A percentile compares a stretch with the other conserved stretches of the same genome.
phyloP scores from a whole-genome alignment of 2,329 filamentous ascomycete species.

The Ustulina deusta region DNA sequence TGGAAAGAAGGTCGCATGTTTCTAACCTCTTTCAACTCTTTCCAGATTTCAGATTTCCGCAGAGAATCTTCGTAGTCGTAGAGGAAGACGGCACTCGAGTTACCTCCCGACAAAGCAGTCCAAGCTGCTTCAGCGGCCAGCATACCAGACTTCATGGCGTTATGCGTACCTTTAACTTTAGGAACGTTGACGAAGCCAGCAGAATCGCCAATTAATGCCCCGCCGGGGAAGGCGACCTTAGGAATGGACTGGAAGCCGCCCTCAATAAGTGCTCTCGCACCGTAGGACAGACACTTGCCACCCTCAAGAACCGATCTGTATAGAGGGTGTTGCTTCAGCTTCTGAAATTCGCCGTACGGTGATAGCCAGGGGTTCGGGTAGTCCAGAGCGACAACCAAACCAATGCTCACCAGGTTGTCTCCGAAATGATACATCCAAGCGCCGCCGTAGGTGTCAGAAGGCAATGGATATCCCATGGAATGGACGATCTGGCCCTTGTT shows the following conservation, averaged over 20 bases:
- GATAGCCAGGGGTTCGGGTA: constrained; percentile 97
- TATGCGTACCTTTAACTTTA: constrained; percentile 98
- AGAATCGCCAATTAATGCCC: constrained; percentile 94
- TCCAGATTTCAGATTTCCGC: constrained; percentile 89
- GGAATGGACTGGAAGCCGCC: constrained; percentile 98
- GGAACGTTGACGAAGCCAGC: constrained; percentile 97
- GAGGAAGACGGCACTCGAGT: constrained; percentile 83
- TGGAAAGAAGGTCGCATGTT: constrained; percentile 99
- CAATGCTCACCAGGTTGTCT: constrained; percentile 93
- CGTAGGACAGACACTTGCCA: constrained; percentile 97
- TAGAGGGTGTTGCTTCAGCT: constrained; percentile 96
- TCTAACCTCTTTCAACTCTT: constrained; percentile 91
- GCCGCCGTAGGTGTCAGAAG: constrained; percentile 91
- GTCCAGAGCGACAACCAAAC: constrained; percentile 91
- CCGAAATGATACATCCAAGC: constrained; percentile 99
- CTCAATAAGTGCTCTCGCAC: constrained; percentile 89
- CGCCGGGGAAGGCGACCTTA: constrained; percentile 95
- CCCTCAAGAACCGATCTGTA: constrained; percentile 90
- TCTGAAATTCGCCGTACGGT: constrained; percentile 96
- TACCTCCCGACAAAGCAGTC: constrained; percentile 71
- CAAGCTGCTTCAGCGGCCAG: constrained; percentile 92
- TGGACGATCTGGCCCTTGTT: constrained; percentile 86
- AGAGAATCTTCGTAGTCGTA: constrained; percentile 94
- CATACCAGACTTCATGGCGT: constrained; percentile 98
- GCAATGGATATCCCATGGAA: constrained; percentile 91